These are phyloP conservation scores for Ustilago trichophora DNA, from an alignment of 1,284 basidiomycete genomes.

Conservation along the genomic window DNA sequence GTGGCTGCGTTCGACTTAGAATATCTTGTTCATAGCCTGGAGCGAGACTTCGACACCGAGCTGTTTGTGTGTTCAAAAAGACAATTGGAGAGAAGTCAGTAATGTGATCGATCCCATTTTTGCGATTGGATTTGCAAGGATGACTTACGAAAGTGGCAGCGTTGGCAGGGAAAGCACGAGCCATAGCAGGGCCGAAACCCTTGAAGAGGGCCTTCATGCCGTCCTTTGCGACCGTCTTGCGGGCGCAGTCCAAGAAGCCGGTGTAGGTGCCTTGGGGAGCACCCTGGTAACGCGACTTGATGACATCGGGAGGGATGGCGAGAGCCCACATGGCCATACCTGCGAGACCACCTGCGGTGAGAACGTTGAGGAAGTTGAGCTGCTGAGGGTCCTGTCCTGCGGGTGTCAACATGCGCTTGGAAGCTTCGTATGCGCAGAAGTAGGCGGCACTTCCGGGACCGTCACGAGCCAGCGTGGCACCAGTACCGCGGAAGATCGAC, in stretches of 20 bases:
- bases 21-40: constrained; percentile 75
- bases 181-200: constrained; percentile 94
- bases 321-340: constrained; percentile 84
- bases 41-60: constrained; percentile 83
- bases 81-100: constrained; percentile 4
- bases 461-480: constrained; percentile 90
- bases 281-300: constrained; percentile 97
- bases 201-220: constrained; percentile 91
- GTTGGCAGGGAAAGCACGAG: constrained; percentile 78
- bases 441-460: constrained; percentile 97
- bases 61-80: constrained; percentile 69
- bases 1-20: too few species aligned
- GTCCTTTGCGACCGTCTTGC: constrained; percentile 90
- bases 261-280: constrained; percentile 94
- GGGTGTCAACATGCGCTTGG: constrained; percentile 85
- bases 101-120: constrained; percentile 70
- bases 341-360: constrained; percentile 90
- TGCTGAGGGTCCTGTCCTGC: constrained; percentile 77
- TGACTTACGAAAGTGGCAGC: constrained; percentile 93
- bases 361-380: constrained; percentile 85
- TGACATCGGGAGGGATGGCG: constrained; percentile 60
- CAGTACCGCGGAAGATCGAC: constrained; percentile 91
- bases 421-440: constrained; percentile 95
- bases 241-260: constrained; percentile 89
- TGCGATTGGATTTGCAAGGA: constrained; percentile 76